Base-by-base conservation (phyloP, 2,329 filamentous ascomycete species). In the Gyromitra esculenta region DNA sequence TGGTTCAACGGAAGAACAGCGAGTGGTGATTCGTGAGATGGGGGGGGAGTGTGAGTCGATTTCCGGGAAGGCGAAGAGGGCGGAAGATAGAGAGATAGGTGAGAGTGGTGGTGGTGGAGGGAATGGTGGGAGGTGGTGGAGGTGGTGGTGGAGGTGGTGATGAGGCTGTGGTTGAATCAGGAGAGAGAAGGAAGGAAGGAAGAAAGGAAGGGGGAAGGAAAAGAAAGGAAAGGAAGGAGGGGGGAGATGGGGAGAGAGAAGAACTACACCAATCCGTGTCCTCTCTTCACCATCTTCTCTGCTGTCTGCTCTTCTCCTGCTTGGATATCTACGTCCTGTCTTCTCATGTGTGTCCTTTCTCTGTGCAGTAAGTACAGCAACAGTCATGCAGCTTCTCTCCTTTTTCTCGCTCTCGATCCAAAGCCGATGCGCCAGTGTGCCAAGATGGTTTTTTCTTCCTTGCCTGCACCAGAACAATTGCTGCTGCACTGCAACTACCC, bases 391-490 rank as follows among this genome's bases (percentile, higher is more conserved):
- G 75, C 70, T 57, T 64, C 56, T 68, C 74, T 69, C 74, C 70
- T 74, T 68, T 74, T 69, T 52, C 64, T 64, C 63, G 64, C 52
- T 60, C 35, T 76, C 68, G 63, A 62, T 66, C 52, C 41, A 48
- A 73, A 57, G 67, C 66, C 48, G 73, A 74, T 73, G 63, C 69
- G 68, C 67, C 69, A 76, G 62, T 68, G 62, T 73, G 69, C 74
- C 69, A 74, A 77, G 70, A 52, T 39, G 43, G 25, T 54, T 68
- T 48, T 56, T 45, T 15, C 21, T 52, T 57, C 62, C 69, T 65
- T 65, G 31, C 45, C 15, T 66, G 15, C 31, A 31, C 50, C 52
- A 64, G 45, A 75, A 64, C 35, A 25, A 52, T 54, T 15, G 25
- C 25, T 31, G 25, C 25, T 3, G 25, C 25, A 3, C 25, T 31